phyloP scores from a whole-genome alignment of 148 eudicot genomes.

The Hydrangea macrophylla region DNA sequence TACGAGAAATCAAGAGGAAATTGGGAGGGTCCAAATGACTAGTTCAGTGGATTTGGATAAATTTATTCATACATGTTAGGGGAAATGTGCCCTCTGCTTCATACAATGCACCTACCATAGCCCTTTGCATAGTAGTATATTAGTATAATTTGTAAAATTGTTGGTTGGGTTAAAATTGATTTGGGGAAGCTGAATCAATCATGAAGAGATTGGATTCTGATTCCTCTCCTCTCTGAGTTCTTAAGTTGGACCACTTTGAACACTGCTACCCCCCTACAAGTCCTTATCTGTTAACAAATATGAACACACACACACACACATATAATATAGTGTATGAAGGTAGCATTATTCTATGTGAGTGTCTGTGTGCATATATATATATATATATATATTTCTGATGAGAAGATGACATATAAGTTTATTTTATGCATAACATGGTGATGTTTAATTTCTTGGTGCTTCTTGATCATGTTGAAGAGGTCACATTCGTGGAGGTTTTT shows the following conservation, averaged over 20 bases:
- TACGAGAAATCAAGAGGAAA: background rate
- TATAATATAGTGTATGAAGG: no score
- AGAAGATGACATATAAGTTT: no score
- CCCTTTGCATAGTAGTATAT: conserved; percentile 1
- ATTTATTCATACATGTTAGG: background rate
- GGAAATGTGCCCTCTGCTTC: conserved; percentile 15
- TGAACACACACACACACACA: background rate
- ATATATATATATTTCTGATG: no score
- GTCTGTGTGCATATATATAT: no score
- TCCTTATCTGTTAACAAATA: background rate
- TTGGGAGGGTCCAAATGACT: background rate
- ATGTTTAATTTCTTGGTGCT: no score
- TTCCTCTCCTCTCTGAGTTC: conserved; percentile 22
- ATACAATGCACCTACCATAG: conserved; percentile 4
- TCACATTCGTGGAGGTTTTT: no score
- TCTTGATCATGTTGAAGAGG: no score
- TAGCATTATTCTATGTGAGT: no score
- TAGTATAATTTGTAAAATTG: conserved; percentile 5
- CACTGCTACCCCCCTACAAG: conserved; percentile 19
- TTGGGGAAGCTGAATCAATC: conserved; percentile 45
- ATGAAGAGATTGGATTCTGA: conserved; percentile 32
- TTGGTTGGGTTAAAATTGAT: conserved; percentile 24
- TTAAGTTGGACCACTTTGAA: conserved; percentile 49
- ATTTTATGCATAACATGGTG: no score
- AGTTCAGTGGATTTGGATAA: background rate